Percentiles rank a stretch among this genome's conserved stretches.
Evolutionary conservation across 495 filamentous ascomycete genomes (phyloP).

Genomic region (Neurospora terricola): DNA sequence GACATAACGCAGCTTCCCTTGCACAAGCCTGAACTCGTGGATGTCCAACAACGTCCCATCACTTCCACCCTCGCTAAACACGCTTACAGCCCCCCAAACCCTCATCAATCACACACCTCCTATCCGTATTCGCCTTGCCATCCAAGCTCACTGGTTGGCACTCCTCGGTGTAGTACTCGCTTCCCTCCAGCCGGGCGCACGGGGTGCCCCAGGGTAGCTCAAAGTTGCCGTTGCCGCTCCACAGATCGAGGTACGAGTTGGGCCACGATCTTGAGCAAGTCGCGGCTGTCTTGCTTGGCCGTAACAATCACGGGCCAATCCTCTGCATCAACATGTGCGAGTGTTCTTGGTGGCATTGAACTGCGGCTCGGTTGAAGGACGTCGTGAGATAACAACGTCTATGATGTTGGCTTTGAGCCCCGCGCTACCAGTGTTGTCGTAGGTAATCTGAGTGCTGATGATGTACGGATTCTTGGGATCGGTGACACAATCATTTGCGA

Average conservation of each 20-base stretch:
- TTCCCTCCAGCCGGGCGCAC: conserved; percentile 19
- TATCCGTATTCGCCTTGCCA: conserved; percentile 14
- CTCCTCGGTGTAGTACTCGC: conserved; percentile 10
- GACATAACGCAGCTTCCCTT: conserved; percentile 31
- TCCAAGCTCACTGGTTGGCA: neutral
- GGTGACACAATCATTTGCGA: conserved; percentile 37
- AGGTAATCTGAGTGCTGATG: conserved; percentile 37
- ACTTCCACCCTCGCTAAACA: conserved; percentile 32
- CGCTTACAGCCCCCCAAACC: conserved; percentile 24
- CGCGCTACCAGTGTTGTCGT: conserved; percentile 10
- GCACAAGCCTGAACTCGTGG: conserved; percentile 35
- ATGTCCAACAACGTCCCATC: conserved; percentile 30
- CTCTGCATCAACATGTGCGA: conserved; percentile 14
- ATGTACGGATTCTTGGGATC: conserved; percentile 35
- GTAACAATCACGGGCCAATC: conserved; percentile 17
- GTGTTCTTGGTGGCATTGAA: conserved; percentile 21
- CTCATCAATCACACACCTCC: conserved; percentile 33
- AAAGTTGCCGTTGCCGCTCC: conserved; percentile 12
- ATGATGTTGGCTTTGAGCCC: neutral
- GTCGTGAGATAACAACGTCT: neutral
- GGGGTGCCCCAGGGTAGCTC: conserved; percentile 18
- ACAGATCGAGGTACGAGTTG: conserved; percentile 20
- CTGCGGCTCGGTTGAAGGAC: conserved; percentile 1
- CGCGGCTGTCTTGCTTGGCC: conserved; percentile 12
- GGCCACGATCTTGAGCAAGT: conserved; percentile 11